These are phyloP conservation scores for Rhizopus stolonifer DNA, from an alignment of 371 early-diverging fungal genomes.

Conservation along the genomic window DNA sequence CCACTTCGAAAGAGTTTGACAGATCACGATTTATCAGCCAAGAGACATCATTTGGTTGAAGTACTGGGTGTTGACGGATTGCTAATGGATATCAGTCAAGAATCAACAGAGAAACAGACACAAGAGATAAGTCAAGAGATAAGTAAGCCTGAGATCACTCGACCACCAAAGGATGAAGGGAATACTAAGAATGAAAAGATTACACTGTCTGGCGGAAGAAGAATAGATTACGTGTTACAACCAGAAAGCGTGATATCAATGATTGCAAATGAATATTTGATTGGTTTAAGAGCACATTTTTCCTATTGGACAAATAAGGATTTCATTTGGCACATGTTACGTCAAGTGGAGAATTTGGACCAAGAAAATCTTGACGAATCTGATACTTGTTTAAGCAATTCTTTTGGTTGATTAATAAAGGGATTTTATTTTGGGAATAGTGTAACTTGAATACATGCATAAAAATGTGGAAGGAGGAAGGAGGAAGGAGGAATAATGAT, in stretches of 20 bases:
- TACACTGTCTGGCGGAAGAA: slow-evolving; percentile 28
- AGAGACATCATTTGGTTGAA: slow-evolving; percentile 41
- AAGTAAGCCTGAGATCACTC: no score
- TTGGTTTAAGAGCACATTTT: slow-evolving; percentile 46
- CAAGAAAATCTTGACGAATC: not conserved
- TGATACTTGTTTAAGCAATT: no score
- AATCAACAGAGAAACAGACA: not conserved
- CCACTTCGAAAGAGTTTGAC: slow-evolving; percentile 14
- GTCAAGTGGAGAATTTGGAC: slow-evolving; percentile 31
- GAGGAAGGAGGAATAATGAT: not conserved
- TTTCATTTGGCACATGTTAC: slow-evolving; percentile 50
- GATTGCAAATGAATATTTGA: slow-evolving; percentile 52
- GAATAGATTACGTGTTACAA: slow-evolving; percentile 48
- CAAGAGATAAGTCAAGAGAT: slow-evolving; percentile 10
- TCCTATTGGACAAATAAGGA: slow-evolving; percentile 56
- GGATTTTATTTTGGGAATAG: no score
- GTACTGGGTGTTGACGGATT: slow-evolving; percentile 22
- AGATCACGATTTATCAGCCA: not conserved
- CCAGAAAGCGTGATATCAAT: slow-evolving; percentile 53
- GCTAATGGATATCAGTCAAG: no score
- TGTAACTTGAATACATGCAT: no score
- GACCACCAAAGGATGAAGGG: no score
- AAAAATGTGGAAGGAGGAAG: not conserved
- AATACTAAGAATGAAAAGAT: slow-evolving; percentile 16
- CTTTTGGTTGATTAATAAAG: no score